Evolutionary conservation across 805 yeast genomes (phyloP), one percentile per base, ranked within the genome.

Genomic region (Pichia deserticola): DNA sequence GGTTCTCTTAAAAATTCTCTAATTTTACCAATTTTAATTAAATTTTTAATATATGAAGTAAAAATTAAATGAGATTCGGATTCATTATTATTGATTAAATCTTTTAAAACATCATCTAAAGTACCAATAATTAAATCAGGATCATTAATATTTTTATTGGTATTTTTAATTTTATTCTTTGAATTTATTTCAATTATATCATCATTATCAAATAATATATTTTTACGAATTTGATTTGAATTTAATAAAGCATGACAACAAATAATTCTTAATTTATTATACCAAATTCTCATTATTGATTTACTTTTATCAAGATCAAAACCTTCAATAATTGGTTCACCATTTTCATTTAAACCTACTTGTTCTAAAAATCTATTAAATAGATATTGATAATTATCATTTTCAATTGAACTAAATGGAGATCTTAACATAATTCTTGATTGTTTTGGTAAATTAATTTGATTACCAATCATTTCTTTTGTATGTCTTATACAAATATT

Each of bases 381-480:
- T 25, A 79, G 57, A 55, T 81, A 80, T 46, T 81, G 76, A 61
- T 93, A 93, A 58, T 87, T 83, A 60, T 87, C 89, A 60, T 86
- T 85, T 62, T 93, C 99, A 25, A 93, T 78, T 0, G 88, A 81
- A 4, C 86, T 81, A 63, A 93, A 86, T 3, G 89, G 88, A 20
- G 87, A 72, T 1, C 86, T 74, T 44, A 93, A 65, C 42, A 89
- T 69, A 9, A 81, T 72, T 46, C 96, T 73, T 4, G 74, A 73
- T 62, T 93, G 99, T 0, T 80, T 79, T 0, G 99, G 99, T 9
- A 93, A 70, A 39, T 72, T 62, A 13, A 93, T 81, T 58, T 92
- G 95, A 42, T 78, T 74, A 36, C 79, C 77, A 0, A 93, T 96
- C 83, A 85, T 81, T 12, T 81, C 76, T 58, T 89, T 89, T 0